Evolutionary conservation across 1,284 basidiomycete species (phyloP), one percentile per base, ranked within the genome.

Genomic region (Ceratobasidium sp.): DNA sequence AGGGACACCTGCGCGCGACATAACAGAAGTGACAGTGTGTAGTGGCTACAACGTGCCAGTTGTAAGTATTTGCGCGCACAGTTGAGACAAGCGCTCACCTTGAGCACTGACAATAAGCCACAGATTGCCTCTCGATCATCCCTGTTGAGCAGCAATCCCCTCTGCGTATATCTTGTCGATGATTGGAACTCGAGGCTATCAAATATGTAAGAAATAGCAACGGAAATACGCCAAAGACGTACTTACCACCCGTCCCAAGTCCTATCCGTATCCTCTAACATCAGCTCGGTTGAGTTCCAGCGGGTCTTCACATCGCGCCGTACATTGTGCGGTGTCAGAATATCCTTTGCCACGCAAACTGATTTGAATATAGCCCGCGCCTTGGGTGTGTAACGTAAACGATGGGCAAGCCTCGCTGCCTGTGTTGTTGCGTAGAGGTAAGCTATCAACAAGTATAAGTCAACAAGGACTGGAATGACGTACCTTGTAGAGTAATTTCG

Each of bases 291-390:
- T 24, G 45, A 64, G 22, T 50, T 50, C 45, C 44, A 64, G 4
- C 62, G 24, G 31, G 62, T 64, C 24, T 64, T 48, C 9, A 27
- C 11, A 27, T 64, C 62, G 24, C 45, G 62, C 8, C 29, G 45
- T 1, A 64, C 44, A n/a, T 64, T 64, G 47, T 64, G 62, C 7
- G 45, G 62, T 5, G 8, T 19, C 19, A 27, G 5, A 11, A 64
- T 24, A 2, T 50, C 24, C 2, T 48, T 19, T 17, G 24, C 19
- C 4, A 29, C 45, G 27, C 62, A 64, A 9, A 5, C 19, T 45
- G 19, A 31, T 33, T 22, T 17, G 31, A n/a, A 17, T 64, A n/a
- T n/a, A n/a, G n/a, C n/a, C n/a, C n/a, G n/a, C 6, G 47, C 44
- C 4, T 24, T 4, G 7, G 41, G 36, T 2, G n/a, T 14, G 15